Evolutionary conservation across 192 early-diverging fungal genomes (phyloP), one percentile per base, ranked within the genome.

Genomic region (Mortierella hygrophila): DNA sequence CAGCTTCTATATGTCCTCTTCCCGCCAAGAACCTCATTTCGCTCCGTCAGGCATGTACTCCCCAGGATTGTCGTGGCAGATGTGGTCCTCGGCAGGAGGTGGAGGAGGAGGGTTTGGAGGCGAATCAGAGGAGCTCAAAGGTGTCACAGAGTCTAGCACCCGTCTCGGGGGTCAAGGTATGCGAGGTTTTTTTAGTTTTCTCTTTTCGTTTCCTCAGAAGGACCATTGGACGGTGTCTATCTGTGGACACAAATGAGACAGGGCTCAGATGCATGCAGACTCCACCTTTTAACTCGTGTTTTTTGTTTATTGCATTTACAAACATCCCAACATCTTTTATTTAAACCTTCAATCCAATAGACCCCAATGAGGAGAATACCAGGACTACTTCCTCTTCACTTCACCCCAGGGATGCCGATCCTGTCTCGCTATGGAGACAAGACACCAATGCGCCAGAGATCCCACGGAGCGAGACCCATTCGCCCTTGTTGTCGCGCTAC

Each of bases 11-110:
- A 88, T 91, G 72, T 74, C 77, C 13, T 88, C 94, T 40, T 87
- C 91, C 15, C 88, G 93, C 32, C 87, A 93, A 42, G 94, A 95
- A 68, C 93, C 93, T 13, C 86, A 92, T 40, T 32, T 88, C 90
- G 44, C 84, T 0, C 89, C 93, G 2, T 90, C 93, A 7, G 89
- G 91, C 42, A 82, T 91, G 71, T 95, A 95, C 79, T 82, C 91
- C 1, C 94, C 94, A 35, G 93, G 93, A 1, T 92, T 94, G 44
- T 91, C 92, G 20, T 94, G 94, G 94, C 89, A 93, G 73, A 82
- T 92, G 63, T 93, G 92, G 93, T 84, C 92, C 11, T 91, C 90
- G 35, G 82, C 93, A 23, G 65, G 40, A 13, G 80, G 70, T 55
- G 60, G 57, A 60, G 26, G 57, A 60, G 26, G 29, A 29, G 42